Percentiles rank a stretch among this genome's conserved stretches.
Conservation (phyloP, 805 yeast genomes). For the Torulaspora gathmanii region DNA sequence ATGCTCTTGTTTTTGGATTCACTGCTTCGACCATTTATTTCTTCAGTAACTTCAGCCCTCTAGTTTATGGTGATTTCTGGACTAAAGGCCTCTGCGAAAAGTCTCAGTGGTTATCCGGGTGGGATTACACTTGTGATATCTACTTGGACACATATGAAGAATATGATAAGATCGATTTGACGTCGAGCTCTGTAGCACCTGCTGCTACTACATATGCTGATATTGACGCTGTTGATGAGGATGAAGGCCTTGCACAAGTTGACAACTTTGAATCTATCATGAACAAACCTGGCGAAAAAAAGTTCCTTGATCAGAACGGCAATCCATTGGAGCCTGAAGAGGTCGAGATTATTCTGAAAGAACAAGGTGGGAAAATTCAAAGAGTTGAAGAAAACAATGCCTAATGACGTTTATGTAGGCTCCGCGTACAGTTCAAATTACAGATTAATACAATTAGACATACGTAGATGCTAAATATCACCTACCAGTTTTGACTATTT, state of each 20-base stretch:
- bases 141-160: constrained; percentile 40
- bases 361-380: constrained; percentile 26
- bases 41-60: constrained; percentile 61
- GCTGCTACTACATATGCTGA: constrained; percentile 6
- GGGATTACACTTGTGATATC: constrained; percentile 85
- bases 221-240: constrained; percentile 11
- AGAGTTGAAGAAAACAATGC: constrained; percentile 13
- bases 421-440: background rate
- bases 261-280: constrained; percentile 21
- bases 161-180: constrained; percentile 19
- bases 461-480: background rate
- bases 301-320: constrained; percentile 39
- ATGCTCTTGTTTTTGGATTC: constrained; percentile 45
- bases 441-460: background rate
- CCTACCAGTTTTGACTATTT: too few species aligned
- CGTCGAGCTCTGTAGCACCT: constrained; percentile 10
- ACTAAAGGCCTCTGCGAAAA: constrained; percentile 59
- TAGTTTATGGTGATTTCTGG: constrained; percentile 80
- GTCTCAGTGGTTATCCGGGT: constrained; percentile 54
- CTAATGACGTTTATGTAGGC: background rate
- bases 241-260: constrained; percentile 9
- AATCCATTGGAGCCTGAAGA: constrained; percentile 35
- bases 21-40: constrained; percentile 48
- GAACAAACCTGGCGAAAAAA: constrained; percentile 28
- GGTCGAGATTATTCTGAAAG: constrained; percentile 27